phyloP scores from a whole-genome alignment of 371 early-diverging fungal species.

The Saksenaea vasiformis region DNA sequence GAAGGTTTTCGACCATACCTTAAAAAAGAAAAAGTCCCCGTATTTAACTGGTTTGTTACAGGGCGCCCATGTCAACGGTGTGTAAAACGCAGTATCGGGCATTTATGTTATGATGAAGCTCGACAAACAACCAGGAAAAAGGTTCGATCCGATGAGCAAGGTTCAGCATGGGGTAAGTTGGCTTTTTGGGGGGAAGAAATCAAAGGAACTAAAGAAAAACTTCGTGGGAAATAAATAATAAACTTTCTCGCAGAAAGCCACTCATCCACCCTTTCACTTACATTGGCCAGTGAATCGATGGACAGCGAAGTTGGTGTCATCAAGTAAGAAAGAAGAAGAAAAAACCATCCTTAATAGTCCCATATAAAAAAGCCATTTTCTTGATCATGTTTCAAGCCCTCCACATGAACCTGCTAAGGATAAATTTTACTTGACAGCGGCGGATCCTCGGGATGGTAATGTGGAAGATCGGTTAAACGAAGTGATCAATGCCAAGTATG shows the following conservation, averaged over 20 bases:
- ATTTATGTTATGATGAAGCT: constrained; percentile 76
- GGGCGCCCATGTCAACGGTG: constrained; percentile 91
- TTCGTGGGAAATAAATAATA: not conserved
- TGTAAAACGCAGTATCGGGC: constrained; percentile 86
- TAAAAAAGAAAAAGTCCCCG: not conserved
- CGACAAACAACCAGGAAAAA: constrained; percentile 5
- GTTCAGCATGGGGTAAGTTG: constrained; percentile 3
- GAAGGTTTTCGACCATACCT: constrained; percentile 41
- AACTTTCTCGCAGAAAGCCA: constrained; percentile 1
- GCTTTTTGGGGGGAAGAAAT: not conserved
- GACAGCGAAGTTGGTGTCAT: constrained; percentile 70
- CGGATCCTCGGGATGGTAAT: constrained; percentile 85
- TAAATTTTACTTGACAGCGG: constrained; percentile 86
- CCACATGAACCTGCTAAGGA: constrained; percentile 51
- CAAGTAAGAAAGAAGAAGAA: constrained; percentile 28
- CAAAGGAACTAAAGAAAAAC: not conserved
- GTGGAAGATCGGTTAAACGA: constrained; percentile 83
- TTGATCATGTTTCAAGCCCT: not conserved
- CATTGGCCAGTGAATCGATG: constrained; percentile 66
- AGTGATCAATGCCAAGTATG: constrained; percentile 91
- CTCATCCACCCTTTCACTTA: constrained; percentile 28
- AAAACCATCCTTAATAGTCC: not conserved
- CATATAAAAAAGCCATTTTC: not conserved
- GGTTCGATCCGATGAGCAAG: not conserved
- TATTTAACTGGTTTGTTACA: constrained; percentile 7